Percentiles rank a stretch among this genome's conserved stretches.
phyloP scores from a whole-genome alignment of 805 yeast genomes.

The Wickerhamiella azyma region DNA sequence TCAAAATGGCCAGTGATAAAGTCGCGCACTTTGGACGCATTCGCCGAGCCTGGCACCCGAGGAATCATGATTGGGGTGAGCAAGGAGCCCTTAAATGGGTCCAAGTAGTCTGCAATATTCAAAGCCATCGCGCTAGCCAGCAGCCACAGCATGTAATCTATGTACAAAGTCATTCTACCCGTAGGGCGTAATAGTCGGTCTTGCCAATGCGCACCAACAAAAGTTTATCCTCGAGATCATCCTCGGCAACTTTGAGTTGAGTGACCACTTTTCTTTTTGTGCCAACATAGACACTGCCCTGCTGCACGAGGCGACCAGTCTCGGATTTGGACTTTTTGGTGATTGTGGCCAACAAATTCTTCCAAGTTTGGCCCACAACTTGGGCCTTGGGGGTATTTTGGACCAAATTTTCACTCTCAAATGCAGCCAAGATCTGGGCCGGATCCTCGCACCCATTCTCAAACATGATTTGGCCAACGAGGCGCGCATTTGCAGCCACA shows the following conservation, averaged over 20 bases:
- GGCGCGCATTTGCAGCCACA: conserved; percentile 51
- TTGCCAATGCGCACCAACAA: conserved; percentile 67
- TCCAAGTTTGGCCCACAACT: conserved; percentile 32
- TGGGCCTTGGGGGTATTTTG: conserved; percentile 26
- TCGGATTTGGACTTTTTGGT: conserved; percentile 34
- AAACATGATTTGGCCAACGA: conserved; percentile 54
- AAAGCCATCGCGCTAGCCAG: background rate
- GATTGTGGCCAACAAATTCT: conserved; percentile 38
- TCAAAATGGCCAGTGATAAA: conserved; percentile 23
- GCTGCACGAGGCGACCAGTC: conserved; percentile 44
- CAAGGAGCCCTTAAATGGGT: conserved; percentile 15
- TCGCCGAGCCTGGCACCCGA: conserved; percentile 18
- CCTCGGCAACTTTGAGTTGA: conserved; percentile 36
- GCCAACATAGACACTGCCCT: conserved; percentile 68
- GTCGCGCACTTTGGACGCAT: conserved; percentile 12
- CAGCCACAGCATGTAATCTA: background rate
- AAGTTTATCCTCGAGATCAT: conserved; percentile 41
- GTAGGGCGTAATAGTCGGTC: conserved; percentile 25
- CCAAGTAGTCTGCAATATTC: conserved; percentile 3
- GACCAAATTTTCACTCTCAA: conserved; percentile 45
- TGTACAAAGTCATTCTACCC: background rate
- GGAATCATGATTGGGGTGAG: conserved; percentile 18
- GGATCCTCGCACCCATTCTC: conserved; percentile 34
- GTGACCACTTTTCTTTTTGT: conserved; percentile 37
- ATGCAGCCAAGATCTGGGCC: conserved; percentile 40